Conservation (phyloP, 192 early-diverging fungal species). For the Coemansia sp. region DNA sequence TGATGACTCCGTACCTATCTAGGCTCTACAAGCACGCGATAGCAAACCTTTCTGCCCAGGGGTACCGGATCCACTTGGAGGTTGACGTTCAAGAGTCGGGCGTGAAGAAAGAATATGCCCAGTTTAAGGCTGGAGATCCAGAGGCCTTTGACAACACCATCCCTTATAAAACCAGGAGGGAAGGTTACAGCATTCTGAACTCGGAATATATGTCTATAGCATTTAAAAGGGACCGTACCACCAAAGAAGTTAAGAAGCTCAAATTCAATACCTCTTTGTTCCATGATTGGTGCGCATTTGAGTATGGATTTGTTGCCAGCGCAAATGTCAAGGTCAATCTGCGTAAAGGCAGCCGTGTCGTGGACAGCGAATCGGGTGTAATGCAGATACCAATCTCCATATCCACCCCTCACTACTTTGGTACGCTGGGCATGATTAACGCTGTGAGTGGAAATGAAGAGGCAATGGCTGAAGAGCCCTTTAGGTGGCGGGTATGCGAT, state of each 20-base stretch:
- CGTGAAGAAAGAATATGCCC: not conserved
- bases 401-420: constrained; percentile 15
- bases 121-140: constrained; percentile 11
- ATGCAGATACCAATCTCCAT: constrained; percentile 28
- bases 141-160: constrained; percentile 20
- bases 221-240: not conserved
- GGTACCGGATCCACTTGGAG: constrained; percentile 12
- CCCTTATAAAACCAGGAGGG: constrained; percentile 6
- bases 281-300: not conserved
- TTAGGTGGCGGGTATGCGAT: constrained; percentile 30
- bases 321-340: constrained; percentile 20
- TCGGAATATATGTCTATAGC: not conserved
- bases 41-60: constrained; percentile 17
- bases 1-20: constrained; percentile 15
- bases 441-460: constrained; percentile 5
- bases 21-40: constrained; percentile 26
- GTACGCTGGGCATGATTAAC: not conserved
- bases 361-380: constrained; percentile 21
- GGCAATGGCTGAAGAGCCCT: constrained; percentile 16
- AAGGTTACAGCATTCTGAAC: constrained; percentile 11
- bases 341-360: not conserved
- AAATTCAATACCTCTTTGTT: not conserved
- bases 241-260: too few relatives aligned
- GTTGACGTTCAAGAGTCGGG: not conserved
- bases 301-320: constrained; percentile 16